Base-by-base conservation (phyloP, 2,329 filamentous ascomycete species). In the Cyanodermella asteris region DNA sequence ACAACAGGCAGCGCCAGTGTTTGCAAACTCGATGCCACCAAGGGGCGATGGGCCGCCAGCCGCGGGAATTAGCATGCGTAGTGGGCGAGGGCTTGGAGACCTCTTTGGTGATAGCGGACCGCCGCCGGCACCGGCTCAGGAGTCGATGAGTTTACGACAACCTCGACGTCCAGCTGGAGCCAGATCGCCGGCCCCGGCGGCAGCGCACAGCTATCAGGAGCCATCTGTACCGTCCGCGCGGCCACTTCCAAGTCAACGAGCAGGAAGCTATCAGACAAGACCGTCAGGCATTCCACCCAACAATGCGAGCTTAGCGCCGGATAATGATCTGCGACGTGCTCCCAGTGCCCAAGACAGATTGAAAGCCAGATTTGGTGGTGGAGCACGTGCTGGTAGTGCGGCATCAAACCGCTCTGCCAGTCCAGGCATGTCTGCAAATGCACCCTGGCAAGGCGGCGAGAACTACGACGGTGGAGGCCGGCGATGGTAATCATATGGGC, bases 231-330 rank as follows among this genome's bases (percentile, higher is more conserved):
- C 15, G 24, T 31, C 56, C 32, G 56, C 61, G 20, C 51, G 72
- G 26, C 68, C 73, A 17, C 50, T 80, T 28, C 72, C 76, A 6
- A 77, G 71, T 36, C 74, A 81, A 48, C 56, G 72, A 27, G 61
- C 61, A 10, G 76, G 72, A 9, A 84, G 73, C 41, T 76, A 80
- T 43, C 77, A 87, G 52, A 64, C n/a, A n/a, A n/a, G n/a, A n/a
- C n/a, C n/a, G n/a, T n/a, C n/a, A n/a, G n/a, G n/a, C n/a, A 46
- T 41, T 16, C 47, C 38, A 14, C 34, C 38, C 13, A 43, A 40
- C 7, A 39, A 31, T 40, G 31, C 27, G 10, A 21, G 37, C 23
- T 41, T 39, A 34, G 40, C 34, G 45, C 30, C 28, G 38, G 31
- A 36, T 50, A 30, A 33, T 48, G 32, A 42, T 46, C 40, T 45